Base-by-base conservation (phyloP, 176 grass and related monocot genomes). In the Dendrocalamus sinicus region DNA sequence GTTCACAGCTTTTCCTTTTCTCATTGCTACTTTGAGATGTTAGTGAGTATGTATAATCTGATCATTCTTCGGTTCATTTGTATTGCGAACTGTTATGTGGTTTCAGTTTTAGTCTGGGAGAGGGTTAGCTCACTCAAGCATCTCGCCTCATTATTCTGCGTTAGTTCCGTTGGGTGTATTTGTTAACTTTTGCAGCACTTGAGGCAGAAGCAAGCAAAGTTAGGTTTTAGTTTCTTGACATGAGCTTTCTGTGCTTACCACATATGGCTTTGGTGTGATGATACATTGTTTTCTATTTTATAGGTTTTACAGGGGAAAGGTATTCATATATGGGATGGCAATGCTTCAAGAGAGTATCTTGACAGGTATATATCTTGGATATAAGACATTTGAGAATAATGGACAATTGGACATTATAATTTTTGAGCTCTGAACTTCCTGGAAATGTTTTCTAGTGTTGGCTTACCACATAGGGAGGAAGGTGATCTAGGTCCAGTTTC, bases 321-420 rank as follows among this genome's bases (percentile, higher is more conserved):
- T 50, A 89, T 96, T 79, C 86, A 89, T 87, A 97, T 97, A 78
- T 97, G 94, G 94, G 94, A 94, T 89, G 94, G 87, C 67, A 97
- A 97, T 88, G 94, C 91, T 84, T 93, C 94, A 67, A 89, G 89
- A 79, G 86, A 94, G 52, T 97, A 97, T 77, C 94, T 97, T 75
- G 92, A 97, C 44, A 94, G 94, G 94, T 86, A 85, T 59, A 26
- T 52, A 12, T 68, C 39, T 74, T 90, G 40, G 55, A 86, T 78
- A 26, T 12, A 83, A 73, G 19, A 30, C 68, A 45, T 16, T 58
- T 55, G 76, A 55, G 22, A 39, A 35, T 1, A 64, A 45, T 70
- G 46, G 45, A 28, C 46, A 19, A 64, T 39, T 70, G 46, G 37
- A 39, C 45, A 23, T 75, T 80, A 11, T 41, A 8, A 19, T 82